phyloP scores from a whole-genome alignment of 805 yeast genomes.

The Ascoidea tarda region DNA sequence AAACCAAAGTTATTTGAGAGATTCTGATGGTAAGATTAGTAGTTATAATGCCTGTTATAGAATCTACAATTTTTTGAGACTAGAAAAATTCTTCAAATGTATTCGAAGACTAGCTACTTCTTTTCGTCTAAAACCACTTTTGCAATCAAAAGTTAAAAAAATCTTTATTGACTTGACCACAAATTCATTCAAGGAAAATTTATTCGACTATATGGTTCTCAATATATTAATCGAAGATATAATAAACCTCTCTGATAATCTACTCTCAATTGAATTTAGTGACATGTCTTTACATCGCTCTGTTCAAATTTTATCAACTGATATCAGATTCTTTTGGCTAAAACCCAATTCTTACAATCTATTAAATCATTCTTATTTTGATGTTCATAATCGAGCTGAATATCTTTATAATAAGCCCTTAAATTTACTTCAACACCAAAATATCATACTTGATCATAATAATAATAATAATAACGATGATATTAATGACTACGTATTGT shows the following conservation, averaged over 20 bases:
- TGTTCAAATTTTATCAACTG: background rate
- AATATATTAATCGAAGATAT: too few relatives aligned
- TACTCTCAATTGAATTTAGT: background rate
- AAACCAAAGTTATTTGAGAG: background rate
- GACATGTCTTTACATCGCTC: background rate
- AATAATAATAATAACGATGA: too few relatives aligned
- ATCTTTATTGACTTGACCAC: background rate
- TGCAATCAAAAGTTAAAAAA: too few relatives aligned
- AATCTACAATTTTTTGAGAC: background rate
- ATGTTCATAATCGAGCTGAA: background rate
- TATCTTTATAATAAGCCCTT: too few relatives aligned
- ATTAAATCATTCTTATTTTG: too few relatives aligned
- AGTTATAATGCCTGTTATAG: background rate
- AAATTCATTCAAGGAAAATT: too few relatives aligned
- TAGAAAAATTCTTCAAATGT: background rate
- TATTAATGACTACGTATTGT: too few relatives aligned
- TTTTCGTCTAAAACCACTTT: too few relatives aligned
- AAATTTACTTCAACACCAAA: too few relatives aligned
- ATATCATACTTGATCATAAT: too few relatives aligned
- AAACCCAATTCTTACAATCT: too few relatives aligned
- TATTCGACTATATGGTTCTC: background rate
- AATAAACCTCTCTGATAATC: too few relatives aligned
- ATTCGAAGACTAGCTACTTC: background rate
- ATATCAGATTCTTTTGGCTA: background rate
- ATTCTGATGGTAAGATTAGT: background rate